Evolutionary conservation across 2,329 filamentous ascomycete species (phyloP).

Genomic region (Alternaria gaisen): DNA sequence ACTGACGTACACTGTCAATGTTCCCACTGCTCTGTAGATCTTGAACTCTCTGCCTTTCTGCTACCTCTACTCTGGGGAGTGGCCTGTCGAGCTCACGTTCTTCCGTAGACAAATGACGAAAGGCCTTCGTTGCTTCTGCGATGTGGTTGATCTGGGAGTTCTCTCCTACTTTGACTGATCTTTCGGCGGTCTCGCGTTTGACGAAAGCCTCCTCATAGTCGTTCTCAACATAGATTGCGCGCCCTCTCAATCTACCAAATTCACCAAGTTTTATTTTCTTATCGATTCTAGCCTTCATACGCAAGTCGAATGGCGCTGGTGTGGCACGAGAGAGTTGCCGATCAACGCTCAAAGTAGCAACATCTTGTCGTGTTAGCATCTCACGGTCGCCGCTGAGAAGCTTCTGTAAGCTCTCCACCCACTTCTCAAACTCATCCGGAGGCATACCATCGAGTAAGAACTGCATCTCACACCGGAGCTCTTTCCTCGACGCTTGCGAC

Average conservation of each 20-base stretch:
- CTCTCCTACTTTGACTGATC: not conserved
- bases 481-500: conserved; percentile 14
- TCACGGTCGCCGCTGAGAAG: conserved; percentile 28
- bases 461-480: conserved; percentile 25
- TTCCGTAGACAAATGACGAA: conserved; percentile 10
- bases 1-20: not conserved
- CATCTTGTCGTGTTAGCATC: conserved; percentile 26
- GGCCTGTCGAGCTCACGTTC: not conserved
- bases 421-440: conserved; percentile 18
- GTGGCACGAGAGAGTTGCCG: conserved; percentile 2
- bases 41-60: not conserved
- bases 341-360: not conserved
- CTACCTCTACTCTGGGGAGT: not conserved
- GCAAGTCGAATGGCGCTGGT: conserved; percentile 13
- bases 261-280: not conserved
- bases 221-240: not conserved
- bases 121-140: not conserved
- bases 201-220: not conserved
- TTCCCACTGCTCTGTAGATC: not conserved
- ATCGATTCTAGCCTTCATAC: not conserved
- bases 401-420: conserved; percentile 28
- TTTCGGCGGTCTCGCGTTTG: conserved; percentile 4
- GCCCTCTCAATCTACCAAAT: not conserved
- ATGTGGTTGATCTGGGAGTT: not conserved
- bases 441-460: conserved; percentile 16